Evolutionary conservation across 768 basidiomycete species (phyloP).

Genomic region (Leccinum incarnatum): DNA sequence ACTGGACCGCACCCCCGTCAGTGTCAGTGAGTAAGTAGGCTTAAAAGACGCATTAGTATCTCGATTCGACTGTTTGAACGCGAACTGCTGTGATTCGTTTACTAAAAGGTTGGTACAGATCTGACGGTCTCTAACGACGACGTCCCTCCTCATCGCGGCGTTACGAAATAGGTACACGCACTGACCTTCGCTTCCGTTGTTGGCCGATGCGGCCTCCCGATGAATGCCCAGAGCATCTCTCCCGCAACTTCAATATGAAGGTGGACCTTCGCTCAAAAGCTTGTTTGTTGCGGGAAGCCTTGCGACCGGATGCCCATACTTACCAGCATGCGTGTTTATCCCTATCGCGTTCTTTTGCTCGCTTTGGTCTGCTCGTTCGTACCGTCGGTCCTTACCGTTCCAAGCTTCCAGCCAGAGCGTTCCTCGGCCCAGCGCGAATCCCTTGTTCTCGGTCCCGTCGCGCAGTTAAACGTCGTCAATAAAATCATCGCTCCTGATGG

Average conservation of each 20-base stretch:
- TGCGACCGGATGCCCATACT: not conserved
- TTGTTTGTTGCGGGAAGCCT: not conserved
- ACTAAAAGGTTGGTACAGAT: not conserved
- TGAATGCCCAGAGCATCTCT: not conserved
- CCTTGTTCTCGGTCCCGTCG: conserved; percentile 18
- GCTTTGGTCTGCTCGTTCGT: not conserved
- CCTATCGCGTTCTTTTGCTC: not conserved
- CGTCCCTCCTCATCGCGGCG: not conserved
- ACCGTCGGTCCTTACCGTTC: not conserved
- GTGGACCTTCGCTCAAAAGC: not conserved
- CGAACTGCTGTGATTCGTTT: not conserved
- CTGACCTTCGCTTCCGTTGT: not conserved
- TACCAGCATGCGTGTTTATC: conserved; percentile 6
- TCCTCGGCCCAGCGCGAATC: not conserved
- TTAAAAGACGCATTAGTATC: not conserved
- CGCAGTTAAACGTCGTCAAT: conserved; percentile 41
- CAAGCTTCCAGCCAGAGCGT: not conserved
- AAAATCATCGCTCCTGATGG: conserved; percentile 47
- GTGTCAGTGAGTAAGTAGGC: not conserved
- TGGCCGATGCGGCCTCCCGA: not conserved
- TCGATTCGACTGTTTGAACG: conserved; percentile 1
- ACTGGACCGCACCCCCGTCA: not conserved
- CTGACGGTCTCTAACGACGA: not conserved
- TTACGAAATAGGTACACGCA: not conserved
- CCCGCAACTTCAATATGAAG: not conserved